Evolutionary conservation across 441 rosid species (phyloP).

Genomic region (Syzygium syzygioides): DNA sequence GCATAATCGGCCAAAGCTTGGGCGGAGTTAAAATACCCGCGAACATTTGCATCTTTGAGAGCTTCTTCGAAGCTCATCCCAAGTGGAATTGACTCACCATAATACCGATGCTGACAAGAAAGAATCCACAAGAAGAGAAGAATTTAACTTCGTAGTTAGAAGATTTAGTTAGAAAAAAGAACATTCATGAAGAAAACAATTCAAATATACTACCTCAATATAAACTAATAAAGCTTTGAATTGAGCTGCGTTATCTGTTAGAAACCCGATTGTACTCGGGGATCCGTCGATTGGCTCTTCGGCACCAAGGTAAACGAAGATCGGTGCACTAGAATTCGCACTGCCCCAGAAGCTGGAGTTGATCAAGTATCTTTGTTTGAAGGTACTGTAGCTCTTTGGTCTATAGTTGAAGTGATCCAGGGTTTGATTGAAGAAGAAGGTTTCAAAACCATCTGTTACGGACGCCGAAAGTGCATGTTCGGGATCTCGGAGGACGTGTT

Average conservation of each 20-base stretch:
- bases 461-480: background rate
- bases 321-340: conserved; percentile 21
- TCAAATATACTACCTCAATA: too few species aligned
- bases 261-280: too few species aligned
- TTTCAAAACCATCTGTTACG: background rate
- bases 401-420: conserved; percentile 38
- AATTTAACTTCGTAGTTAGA: too few species aligned
- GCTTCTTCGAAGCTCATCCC: conserved; percentile 19
- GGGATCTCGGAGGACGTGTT: background rate
- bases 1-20: conserved; percentile 46
- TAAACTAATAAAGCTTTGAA: too few species aligned
- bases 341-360: conserved; percentile 37
- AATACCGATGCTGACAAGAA: conserved; percentile 29
- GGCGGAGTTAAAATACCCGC: conserved; percentile 31
- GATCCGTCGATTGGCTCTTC: background rate
- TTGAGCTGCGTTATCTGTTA: too few species aligned
- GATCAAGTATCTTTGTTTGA: conserved; percentile 27
- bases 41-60: conserved; percentile 8
- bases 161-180: too few species aligned
- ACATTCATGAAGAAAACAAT: too few species aligned
- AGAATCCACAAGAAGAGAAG: background rate
- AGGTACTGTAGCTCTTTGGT: conserved; percentile 31
- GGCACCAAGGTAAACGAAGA: conserved; percentile 23
- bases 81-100: conserved; percentile 32
- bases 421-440: conserved; percentile 19